These are phyloP conservation scores for Fusarium caatingaense DNA, from an alignment of 2,329 filamentous ascomycete species.

Conservation along the genomic window DNA sequence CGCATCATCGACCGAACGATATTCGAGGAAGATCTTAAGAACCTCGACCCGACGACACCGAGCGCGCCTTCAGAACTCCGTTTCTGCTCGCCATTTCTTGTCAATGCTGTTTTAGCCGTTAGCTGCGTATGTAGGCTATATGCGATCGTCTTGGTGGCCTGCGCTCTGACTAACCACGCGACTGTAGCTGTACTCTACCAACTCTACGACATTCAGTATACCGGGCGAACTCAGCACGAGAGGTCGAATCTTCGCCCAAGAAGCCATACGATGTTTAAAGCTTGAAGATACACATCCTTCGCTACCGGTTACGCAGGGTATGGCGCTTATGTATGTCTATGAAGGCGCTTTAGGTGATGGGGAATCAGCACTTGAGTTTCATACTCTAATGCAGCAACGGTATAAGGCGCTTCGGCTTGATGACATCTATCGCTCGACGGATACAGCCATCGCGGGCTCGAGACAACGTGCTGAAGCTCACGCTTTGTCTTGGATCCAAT, in stretches of 20 bases:
- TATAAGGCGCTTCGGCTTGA: slow-evolving; percentile 24
- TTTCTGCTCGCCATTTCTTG: slow-evolving; percentile 35
- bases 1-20: slow-evolving; percentile 24
- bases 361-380: slow-evolving; percentile 7
- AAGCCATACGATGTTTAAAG: slow-evolving; percentile 13
- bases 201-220: slow-evolving; percentile 10
- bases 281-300: slow-evolving; percentile 17
- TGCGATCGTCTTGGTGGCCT: not conserved
- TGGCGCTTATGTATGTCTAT: slow-evolving; percentile 29
- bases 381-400: slow-evolving; percentile 27
- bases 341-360: slow-evolving; percentile 24
- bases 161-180: not conserved
- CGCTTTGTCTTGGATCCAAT: slow-evolving; percentile 33
- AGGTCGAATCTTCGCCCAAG: slow-evolving; percentile 20
- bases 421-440: slow-evolving; percentile 16
- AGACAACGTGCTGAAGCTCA: slow-evolving; percentile 26
- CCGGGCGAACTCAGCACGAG: slow-evolving; percentile 7
- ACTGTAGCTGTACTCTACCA: slow-evolving; percentile 16
- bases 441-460: slow-evolving; percentile 21
- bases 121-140: slow-evolving; percentile 29
- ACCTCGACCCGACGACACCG: slow-evolving; percentile 1
- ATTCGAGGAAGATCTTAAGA: slow-evolving; percentile 29
- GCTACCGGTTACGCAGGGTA: slow-evolving; percentile 15
- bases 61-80: slow-evolving; percentile 2
- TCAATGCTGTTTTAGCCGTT: slow-evolving; percentile 36